phyloP scores from a whole-genome alignment of 768 basidiomycete genomes.

The Heimioporus sp. region DNA sequence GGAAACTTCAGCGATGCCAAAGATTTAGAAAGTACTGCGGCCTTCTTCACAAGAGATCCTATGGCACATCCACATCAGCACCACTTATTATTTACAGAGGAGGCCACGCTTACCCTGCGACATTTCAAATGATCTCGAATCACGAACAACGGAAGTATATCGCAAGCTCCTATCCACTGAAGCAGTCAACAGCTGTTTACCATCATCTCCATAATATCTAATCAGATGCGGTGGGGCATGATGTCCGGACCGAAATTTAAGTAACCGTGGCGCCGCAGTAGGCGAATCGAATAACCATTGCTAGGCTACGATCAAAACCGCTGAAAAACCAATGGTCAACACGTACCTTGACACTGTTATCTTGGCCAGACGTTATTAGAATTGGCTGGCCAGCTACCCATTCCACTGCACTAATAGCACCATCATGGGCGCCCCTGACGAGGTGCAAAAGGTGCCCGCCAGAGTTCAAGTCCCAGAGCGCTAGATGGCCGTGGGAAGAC shows the following conservation, averaged over 20 bases:
- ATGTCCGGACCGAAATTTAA: constrained; percentile 93
- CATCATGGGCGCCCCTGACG: constrained; percentile 86
- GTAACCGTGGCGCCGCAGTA: constrained; percentile 75
- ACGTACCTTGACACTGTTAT: constrained; percentile 91
- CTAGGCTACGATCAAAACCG: constrained; percentile 39
- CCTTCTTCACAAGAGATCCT: constrained; percentile 86
- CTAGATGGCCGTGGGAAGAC: constrained; percentile 84
- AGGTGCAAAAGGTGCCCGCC: constrained; percentile 83
- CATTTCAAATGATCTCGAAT: constrained; percentile 91
- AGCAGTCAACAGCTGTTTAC: constrained; percentile 88
- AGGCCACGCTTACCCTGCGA: constrained; percentile 69
- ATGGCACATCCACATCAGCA: constrained; percentile 5
- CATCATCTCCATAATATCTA: constrained; percentile 95
- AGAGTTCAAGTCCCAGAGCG: constrained; percentile 88
- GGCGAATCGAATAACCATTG: constrained; percentile 99
- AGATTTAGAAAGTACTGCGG: constrained; percentile 73
- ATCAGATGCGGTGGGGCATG: constrained; percentile 88
- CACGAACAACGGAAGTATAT: constrained; percentile 89
- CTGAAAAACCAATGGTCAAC: neutral
- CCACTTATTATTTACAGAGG: neutral
- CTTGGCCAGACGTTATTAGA: constrained; percentile 85
- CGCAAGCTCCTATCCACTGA: constrained; percentile 87
- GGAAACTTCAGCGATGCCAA: constrained; percentile 83
- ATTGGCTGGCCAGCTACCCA: constrained; percentile 95
- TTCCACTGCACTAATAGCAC: constrained; percentile 75